A percentile compares a stretch with the other conserved stretches of the same genome.
phyloP scores from a whole-genome alignment of 306 rosid species.

The Corylus heterophylla region DNA sequence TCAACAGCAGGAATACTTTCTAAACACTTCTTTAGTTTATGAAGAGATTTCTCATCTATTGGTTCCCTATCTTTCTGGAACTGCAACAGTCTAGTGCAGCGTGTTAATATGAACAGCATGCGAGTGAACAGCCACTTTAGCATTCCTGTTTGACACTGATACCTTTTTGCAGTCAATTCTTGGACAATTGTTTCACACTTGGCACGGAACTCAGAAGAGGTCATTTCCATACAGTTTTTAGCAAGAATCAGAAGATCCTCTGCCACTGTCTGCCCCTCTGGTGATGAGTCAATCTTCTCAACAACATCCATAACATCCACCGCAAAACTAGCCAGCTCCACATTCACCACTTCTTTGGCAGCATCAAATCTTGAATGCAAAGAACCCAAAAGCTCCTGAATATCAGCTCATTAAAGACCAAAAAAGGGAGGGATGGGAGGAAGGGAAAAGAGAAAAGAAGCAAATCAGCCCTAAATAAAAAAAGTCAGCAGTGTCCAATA shows the following conservation, averaged over 20 bases:
- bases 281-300: not conserved
- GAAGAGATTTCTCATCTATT: slow-evolving; percentile 3
- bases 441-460: not conserved
- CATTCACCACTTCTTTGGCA: slow-evolving; percentile 14
- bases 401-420: not conserved
- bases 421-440: not conserved
- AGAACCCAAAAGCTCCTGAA: slow-evolving; percentile 17
- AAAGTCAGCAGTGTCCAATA: not conserved
- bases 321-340: slow-evolving; percentile 10
- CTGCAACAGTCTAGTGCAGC: slow-evolving; percentile 15
- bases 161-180: slow-evolving; percentile 10
- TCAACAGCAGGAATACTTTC: slow-evolving; percentile 15
- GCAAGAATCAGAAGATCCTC: slow-evolving; percentile 13
- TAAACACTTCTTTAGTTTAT: slow-evolving; percentile 4
- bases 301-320: slow-evolving; percentile 1
- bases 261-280: not conserved
- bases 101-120: slow-evolving; percentile 15
- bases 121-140: slow-evolving; percentile 10
- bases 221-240: slow-evolving; percentile 2
- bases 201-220: slow-evolving; percentile 8
- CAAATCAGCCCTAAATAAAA: not conserved
- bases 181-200: slow-evolving; percentile 16
- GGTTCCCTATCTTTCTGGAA: slow-evolving; percentile 18
- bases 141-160: slow-evolving; percentile 16
- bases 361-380: slow-evolving; percentile 17